A percentile compares a stretch with the other conserved stretches of the same genome.
These are phyloP conservation scores for Citrullus mucosospermus DNA, from an alignment of 306 rosid genomes.

Conservation along the genomic window DNA sequence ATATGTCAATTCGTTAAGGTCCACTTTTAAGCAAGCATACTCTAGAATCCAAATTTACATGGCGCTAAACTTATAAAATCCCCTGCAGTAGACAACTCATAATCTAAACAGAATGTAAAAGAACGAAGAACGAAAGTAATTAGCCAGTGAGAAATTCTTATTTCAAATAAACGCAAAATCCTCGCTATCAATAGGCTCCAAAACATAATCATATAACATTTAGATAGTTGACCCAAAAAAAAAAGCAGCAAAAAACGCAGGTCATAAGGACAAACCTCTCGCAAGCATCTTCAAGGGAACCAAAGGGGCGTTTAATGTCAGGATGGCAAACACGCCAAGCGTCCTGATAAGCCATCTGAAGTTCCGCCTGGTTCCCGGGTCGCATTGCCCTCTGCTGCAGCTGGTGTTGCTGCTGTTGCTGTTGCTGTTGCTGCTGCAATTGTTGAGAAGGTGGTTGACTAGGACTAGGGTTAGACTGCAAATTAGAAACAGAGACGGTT, in stretches of 20 bases:
- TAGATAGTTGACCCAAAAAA: neutral
- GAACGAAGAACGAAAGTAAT: neutral
- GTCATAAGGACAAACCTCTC: conserved; percentile 38
- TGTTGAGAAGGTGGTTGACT: conserved; percentile 12
- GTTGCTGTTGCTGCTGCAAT: conserved; percentile 5
- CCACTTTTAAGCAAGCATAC: neutral
- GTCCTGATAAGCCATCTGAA: conserved; percentile 93
- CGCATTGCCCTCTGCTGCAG: conserved; percentile 43
- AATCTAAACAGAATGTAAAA: neutral
- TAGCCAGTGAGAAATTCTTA: neutral
- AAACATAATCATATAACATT: neutral
- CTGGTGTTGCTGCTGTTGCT: neutral
- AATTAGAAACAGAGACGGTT: conserved; percentile 5
- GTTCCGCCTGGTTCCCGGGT: conserved; percentile 69
- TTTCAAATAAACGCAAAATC: neutral
- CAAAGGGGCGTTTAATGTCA: conserved; percentile 79
- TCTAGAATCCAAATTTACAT: neutral
- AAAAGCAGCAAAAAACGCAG: neutral
- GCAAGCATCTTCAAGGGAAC: conserved; percentile 89
- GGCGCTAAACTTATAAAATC: neutral
- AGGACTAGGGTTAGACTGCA: conserved; percentile 38
- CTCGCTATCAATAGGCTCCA: neutral
- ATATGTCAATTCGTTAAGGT: neutral
- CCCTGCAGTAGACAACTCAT: neutral
- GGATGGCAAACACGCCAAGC: conserved; percentile 94